A percentile compares a stretch with the other conserved stretches of the same genome.
These are phyloP conservation scores for Aureobasidium sp. DNA, from an alignment of 2,329 filamentous ascomycete species.

Conservation along the genomic window DNA sequence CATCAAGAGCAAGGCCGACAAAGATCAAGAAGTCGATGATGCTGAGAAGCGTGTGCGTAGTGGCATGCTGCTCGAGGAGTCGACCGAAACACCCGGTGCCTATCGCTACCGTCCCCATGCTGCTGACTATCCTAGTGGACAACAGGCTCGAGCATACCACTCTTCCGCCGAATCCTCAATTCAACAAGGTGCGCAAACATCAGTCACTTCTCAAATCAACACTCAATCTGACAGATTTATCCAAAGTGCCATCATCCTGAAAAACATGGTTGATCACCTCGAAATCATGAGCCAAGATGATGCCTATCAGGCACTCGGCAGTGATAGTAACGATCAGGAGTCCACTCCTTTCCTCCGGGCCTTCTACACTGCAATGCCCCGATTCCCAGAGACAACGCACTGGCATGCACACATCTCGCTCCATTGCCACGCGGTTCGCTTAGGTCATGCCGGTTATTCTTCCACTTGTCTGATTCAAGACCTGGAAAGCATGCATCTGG, in stretches of 20 bases:
- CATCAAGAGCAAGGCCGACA: slow-evolving; percentile 29
- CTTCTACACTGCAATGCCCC: slow-evolving; percentile 31
- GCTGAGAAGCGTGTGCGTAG: slow-evolving; percentile 7
- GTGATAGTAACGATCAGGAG: slow-evolving; percentile 30
- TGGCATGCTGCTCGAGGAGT: slow-evolving; percentile 12
- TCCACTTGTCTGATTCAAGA: slow-evolving; percentile 28
- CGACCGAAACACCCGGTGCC: neutral
- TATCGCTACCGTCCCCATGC: slow-evolving; percentile 8
- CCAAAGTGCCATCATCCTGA: slow-evolving; percentile 2
- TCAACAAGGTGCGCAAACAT: slow-evolving; percentile 15
- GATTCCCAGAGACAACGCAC: slow-evolving; percentile 26
- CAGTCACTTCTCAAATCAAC: neutral
- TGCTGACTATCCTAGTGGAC: neutral
- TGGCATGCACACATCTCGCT: slow-evolving; percentile 33
- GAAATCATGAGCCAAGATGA: slow-evolving; percentile 27
- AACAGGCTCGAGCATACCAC: slow-evolving; percentile 12
- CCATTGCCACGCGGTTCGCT: slow-evolving; percentile 31
- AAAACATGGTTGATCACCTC: slow-evolving; percentile 22
- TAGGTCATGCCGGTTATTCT: slow-evolving; percentile 34
- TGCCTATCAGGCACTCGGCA: slow-evolving; percentile 28
- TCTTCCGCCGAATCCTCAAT: neutral
- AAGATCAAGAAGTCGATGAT: slow-evolving; percentile 8
- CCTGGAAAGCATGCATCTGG: slow-evolving; percentile 31
- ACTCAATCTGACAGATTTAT: neutral
- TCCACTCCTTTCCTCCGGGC: slow-evolving; percentile 39